These are phyloP conservation scores for Blastobotrys parvus DNA, from an alignment of 805 yeast genomes.

Conservation along the genomic window DNA sequence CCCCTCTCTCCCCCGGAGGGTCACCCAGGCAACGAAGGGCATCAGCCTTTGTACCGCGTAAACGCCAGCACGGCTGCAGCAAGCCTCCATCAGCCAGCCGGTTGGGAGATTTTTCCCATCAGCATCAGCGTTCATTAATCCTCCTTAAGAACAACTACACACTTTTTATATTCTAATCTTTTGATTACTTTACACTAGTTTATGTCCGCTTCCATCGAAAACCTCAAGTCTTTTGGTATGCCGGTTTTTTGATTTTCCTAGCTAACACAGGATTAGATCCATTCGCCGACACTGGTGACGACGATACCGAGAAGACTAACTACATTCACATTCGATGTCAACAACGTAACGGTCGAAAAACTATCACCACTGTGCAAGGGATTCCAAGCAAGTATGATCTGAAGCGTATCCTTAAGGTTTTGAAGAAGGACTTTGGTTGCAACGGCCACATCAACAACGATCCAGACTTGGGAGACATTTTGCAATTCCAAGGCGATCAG, in stretches of 20 bases:
- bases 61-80: too few species aligned
- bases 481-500: slow-evolving; percentile 98
- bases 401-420: slow-evolving; percentile 85
- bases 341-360: slow-evolving; percentile 99
- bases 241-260: slow-evolving; percentile 4
- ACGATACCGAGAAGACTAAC: slow-evolving; percentile 91
- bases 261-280: slow-evolving; percentile 50
- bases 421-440: slow-evolving; percentile 97
- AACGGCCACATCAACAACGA: slow-evolving; percentile 97
- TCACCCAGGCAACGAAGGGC: too few species aligned
- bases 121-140: too few species aligned
- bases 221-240: slow-evolving; percentile 38
- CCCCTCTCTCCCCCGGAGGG: too few species aligned
- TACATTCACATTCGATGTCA: slow-evolving; percentile 97
- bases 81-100: too few species aligned
- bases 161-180: too few species aligned
- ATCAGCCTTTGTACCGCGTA: too few species aligned
- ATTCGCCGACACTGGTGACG: slow-evolving; percentile 99
- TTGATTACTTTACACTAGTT: too few species aligned
- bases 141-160: too few species aligned
- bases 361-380: slow-evolving; percentile 97
- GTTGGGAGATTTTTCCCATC: too few species aligned
- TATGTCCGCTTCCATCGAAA: slow-evolving; percentile 75
- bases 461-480: slow-evolving; percentile 91
- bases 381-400: slow-evolving; percentile 90